These are phyloP conservation scores for Obba rivulosa DNA, from an alignment of 768 basidiomycete genomes.

Conservation along the genomic window DNA sequence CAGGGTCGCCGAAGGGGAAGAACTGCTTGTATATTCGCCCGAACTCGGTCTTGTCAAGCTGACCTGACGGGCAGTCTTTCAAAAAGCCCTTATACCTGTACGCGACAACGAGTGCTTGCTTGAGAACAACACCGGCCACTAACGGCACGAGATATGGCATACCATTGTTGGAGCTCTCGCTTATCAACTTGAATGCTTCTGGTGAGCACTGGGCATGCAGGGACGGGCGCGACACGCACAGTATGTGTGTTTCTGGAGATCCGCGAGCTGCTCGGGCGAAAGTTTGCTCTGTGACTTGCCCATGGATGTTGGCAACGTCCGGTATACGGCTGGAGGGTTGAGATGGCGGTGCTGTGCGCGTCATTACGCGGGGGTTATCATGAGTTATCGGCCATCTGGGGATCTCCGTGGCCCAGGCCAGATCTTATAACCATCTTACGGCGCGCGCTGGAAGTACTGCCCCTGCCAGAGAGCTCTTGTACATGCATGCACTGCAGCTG, in stretches of 20 bases:
- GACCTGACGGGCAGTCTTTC: conserved; percentile 96
- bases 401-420: no score
- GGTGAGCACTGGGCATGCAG: conserved; percentile 9
- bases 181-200: conserved; percentile 68
- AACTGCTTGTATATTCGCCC: conserved; percentile 98
- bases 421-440: no score
- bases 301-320: conserved; percentile 41
- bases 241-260: conserved; percentile 97
- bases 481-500: no score
- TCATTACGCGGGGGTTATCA: neutral
- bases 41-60: conserved; percentile 94
- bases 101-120: conserved; percentile 2
- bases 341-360: conserved; percentile 1
- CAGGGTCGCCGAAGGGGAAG: conserved; percentile 99
- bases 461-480: no score
- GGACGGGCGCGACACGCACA: conserved; percentile 47
- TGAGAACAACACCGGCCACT: conserved; percentile 12
- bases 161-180: conserved; percentile 97
- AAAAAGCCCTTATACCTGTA: conserved; percentile 98
- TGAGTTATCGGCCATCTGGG: no score
- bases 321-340: neutral
- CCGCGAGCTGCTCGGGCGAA: conserved; percentile 86
- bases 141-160: conserved; percentile 10
- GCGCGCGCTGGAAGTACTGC: no score
- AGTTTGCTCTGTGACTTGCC: conserved; percentile 98